phyloP scores from a whole-genome alignment of 2,329 filamentous ascomycete genomes.

The Nannizziopsis arthrosporioides region DNA sequence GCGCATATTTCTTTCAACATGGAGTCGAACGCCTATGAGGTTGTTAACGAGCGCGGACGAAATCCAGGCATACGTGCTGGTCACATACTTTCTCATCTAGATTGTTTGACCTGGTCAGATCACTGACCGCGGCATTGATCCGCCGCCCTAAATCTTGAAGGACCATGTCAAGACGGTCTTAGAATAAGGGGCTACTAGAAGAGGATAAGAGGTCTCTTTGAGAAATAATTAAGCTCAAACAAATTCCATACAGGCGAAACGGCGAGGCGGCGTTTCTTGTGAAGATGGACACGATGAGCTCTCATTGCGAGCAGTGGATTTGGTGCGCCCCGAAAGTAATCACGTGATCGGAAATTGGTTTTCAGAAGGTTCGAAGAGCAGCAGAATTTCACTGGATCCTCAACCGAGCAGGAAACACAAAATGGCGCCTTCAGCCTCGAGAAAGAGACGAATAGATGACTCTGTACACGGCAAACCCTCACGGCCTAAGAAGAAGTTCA shows the following conservation, averaged over 20 bases:
- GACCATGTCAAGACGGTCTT: constrained; percentile 58
- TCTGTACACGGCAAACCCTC: constrained; percentile 44
- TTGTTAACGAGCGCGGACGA: constrained; percentile 8
- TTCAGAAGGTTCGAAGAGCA: background rate
- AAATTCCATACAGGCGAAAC: too few relatives aligned
- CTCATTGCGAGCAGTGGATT: background rate
- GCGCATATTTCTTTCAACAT: constrained; percentile 99
- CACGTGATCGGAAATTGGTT: background rate
- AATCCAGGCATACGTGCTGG: background rate
- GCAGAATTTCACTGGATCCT: background rate
- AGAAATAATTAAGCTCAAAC: background rate
- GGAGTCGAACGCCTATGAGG: constrained; percentile 68
- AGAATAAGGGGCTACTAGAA: background rate
- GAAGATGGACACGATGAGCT: background rate
- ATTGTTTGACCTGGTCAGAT: constrained; percentile 82
- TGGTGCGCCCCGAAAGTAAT: background rate
- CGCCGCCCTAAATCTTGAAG: constrained; percentile 97
- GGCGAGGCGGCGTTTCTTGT: background rate
- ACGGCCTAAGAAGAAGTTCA: constrained; percentile 46
- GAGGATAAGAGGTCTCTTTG: background rate
- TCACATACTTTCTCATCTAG: constrained; percentile 77
- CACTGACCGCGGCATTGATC: constrained; percentile 91
- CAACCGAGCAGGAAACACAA: constrained; percentile 7
- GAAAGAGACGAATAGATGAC: constrained; percentile 51
- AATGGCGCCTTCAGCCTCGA: constrained; percentile 33